These are phyloP conservation scores for Tuber aestivum DNA, from an alignment of 495 filamentous ascomycete species.

Conservation along the genomic window DNA sequence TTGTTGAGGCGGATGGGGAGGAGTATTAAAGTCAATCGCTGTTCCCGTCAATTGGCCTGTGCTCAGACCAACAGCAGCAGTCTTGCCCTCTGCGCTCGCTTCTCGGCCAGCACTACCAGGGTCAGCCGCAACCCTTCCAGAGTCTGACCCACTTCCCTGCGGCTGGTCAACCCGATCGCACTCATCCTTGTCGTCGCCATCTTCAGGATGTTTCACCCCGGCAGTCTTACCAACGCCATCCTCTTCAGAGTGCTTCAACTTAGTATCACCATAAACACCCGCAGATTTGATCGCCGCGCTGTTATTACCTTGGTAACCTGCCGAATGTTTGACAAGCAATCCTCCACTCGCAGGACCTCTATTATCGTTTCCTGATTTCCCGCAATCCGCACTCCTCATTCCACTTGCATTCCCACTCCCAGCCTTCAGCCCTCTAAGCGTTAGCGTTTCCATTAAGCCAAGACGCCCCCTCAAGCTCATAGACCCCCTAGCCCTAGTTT, in stretches of 20 bases:
- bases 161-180: neutral
- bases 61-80: neutral
- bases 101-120: neutral
- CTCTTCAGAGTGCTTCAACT: neutral
- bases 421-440: neutral
- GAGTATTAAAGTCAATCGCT: neutral
- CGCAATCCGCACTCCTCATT: neutral
- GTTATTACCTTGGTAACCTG: neutral
- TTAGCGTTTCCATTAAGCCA: neutral
- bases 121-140: neutral
- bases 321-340: neutral
- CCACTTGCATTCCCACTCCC: neutral
- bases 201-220: slow-evolving; percentile 1
- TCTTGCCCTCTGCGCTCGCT: neutral
- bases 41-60: neutral
- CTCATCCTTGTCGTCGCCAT: neutral
- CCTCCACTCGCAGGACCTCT: neutral
- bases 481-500: neutral
- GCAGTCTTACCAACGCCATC: neutral
- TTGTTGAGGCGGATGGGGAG: neutral
- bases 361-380: neutral
- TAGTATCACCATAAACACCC: neutral
- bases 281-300: neutral
- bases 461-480: neutral
- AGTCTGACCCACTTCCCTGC: neutral